phyloP scores from a whole-genome alignment of 2,329 filamentous ascomycete genomes.

The Pseudocercospora crystallina region DNA sequence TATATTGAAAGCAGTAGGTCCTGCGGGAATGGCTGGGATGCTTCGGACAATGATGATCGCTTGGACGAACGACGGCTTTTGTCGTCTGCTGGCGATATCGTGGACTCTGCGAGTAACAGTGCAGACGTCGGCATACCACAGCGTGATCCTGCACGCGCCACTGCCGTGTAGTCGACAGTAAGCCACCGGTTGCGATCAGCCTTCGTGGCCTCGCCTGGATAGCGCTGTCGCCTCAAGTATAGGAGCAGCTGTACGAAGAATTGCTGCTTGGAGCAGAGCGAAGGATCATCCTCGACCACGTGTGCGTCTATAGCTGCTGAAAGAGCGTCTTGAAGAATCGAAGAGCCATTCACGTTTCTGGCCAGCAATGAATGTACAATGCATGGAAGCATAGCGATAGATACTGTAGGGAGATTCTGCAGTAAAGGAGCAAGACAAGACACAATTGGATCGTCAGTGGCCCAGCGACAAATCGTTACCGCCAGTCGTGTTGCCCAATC shows the following conservation, averaged over 20 bases:
- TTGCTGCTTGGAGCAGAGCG: constrained; percentile 62
- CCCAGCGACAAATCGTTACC: constrained; percentile 48
- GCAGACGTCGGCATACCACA: constrained; percentile 89
- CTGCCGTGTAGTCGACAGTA: constrained; percentile 71
- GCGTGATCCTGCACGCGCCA: constrained; percentile 68
- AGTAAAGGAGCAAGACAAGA: constrained; percentile 68
- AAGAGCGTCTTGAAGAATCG: constrained; percentile 59
- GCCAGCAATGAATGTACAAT: constrained; percentile 79
- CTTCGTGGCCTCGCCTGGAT: constrained; percentile 73
- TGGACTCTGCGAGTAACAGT: constrained; percentile 75
- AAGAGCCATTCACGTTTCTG: constrained; percentile 63
- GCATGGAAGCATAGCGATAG: constrained; percentile 68
- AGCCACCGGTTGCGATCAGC: constrained; percentile 82
- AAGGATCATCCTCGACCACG: constrained; percentile 53
- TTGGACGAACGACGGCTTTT: constrained; percentile 26
- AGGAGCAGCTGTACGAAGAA: constrained; percentile 76
- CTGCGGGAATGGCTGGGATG: constrained; percentile 47
- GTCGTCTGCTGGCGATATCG: constrained; percentile 9
- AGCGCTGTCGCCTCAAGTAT: constrained; percentile 79
- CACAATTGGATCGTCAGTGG: constrained; percentile 66
- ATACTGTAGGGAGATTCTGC: constrained; percentile 64
- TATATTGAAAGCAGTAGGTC: constrained; percentile 79
- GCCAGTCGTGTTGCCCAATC: constrained; percentile 31
- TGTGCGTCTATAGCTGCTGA: constrained; percentile 66
- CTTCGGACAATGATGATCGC: constrained; percentile 24